These are phyloP conservation scores for Tillandsia leiboldiana DNA, from an alignment of 176 grass and related monocot genomes.

Conservation along the genomic window DNA sequence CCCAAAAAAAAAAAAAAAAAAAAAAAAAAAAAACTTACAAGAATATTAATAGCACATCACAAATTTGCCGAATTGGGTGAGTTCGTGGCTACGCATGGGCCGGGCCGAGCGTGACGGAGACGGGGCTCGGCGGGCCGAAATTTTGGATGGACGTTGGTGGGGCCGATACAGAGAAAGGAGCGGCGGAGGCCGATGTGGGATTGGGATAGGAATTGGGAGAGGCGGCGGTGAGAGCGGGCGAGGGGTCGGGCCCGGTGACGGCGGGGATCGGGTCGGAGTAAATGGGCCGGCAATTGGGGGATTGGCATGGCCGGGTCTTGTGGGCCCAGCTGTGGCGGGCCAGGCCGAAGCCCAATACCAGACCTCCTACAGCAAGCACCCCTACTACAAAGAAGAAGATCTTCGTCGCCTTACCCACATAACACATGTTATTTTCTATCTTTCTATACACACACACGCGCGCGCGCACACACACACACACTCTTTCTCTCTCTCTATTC, in stretches of 20 bases:
- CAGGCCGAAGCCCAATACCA: conserved; percentile 58
- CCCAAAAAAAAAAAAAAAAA: too few relatives aligned
- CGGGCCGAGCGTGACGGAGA: background rate
- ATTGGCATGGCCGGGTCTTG: conserved; percentile 45
- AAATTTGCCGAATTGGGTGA: background rate
- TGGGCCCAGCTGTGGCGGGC: conserved; percentile 35
- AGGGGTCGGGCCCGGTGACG: conserved; percentile 8
- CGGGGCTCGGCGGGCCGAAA: conserved; percentile 1
- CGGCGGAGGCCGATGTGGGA: background rate
- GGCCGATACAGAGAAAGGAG: conserved; percentile 4
- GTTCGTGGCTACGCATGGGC: background rate
- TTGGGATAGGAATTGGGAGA: background rate
- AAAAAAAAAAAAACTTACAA: too few relatives aligned
- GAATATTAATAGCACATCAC: too few relatives aligned
- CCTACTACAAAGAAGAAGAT: conserved; percentile 65
- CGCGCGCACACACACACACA: background rate
- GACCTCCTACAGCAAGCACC: conserved; percentile 38
- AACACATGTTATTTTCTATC: conserved; percentile 27
- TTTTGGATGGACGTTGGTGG: conserved; percentile 3
- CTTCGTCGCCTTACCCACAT: conserved; percentile 91
- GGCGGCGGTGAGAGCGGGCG: conserved; percentile 13
- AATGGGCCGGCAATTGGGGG: conserved; percentile 33
- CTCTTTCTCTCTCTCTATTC: background rate
- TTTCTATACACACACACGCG: background rate
- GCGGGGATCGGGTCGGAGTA: conserved; percentile 49